Conservation (phyloP, 2,329 filamentous ascomycete genomes). For the Aspergillus texensis region DNA sequence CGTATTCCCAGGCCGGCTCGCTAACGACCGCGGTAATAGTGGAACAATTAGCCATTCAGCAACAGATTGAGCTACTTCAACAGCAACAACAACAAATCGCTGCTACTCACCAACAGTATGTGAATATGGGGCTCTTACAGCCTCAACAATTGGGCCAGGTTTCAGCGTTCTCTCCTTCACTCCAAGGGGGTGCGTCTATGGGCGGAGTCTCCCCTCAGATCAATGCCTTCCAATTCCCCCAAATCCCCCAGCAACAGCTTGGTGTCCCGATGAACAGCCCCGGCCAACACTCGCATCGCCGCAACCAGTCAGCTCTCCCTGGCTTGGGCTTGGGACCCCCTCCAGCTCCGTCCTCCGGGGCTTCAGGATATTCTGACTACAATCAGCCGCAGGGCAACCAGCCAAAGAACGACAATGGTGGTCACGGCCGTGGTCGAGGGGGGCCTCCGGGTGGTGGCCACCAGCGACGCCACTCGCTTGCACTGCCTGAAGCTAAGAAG, state of each 20-base stretch:
- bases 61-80: conserved; percentile 96
- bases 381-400: conserved; percentile 64
- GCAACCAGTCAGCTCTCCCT: conserved; percentile 95
- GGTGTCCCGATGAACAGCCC: conserved; percentile 75
- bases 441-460: conserved; percentile 74
- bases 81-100: conserved; percentile 98
- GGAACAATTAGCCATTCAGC: conserved; percentile 96
- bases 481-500: conserved; percentile 94
- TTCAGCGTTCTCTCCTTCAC: conserved; percentile 68
- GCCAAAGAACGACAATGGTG: conserved; percentile 72
- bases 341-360: conserved; percentile 85
- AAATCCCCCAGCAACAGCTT: conserved; percentile 70
- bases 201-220: conserved; percentile 73
- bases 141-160: conserved; percentile 78
- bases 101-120: conserved; percentile 94
- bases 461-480: conserved; percentile 90
- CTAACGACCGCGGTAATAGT: conserved; percentile 55
- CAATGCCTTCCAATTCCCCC: conserved; percentile 86
- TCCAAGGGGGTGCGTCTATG: conserved; percentile 71
- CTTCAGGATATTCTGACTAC: conserved; percentile 85
- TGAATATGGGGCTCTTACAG: conserved; percentile 94
- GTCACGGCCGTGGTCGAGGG: conserved; percentile 73
- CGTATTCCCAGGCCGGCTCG: conserved; percentile 30
- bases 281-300: conserved; percentile 84
- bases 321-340: conserved; percentile 90